Base-by-base conservation (phyloP, 495 filamentous ascomycete genomes). In the Xylaria intraflava region DNA sequence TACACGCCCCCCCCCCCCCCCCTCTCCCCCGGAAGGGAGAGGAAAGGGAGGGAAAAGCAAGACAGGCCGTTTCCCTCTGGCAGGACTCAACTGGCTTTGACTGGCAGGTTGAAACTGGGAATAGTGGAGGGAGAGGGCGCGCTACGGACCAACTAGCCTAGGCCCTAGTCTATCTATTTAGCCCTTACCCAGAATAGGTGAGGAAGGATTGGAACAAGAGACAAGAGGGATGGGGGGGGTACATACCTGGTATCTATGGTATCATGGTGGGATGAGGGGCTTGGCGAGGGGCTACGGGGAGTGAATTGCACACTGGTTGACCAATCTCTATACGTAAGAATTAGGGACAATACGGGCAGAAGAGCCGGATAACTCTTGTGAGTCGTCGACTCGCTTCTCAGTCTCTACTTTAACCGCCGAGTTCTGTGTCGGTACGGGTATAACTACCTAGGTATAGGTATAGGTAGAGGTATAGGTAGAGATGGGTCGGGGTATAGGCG, bases 231-330 rank as follows among this genome's bases (percentile, higher is more conserved):
- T 44, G 54, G 60, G 55, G 53, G 53, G 31, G 6, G 12, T 14
- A 9, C n/a, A n/a, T n/a, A 17, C 35, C 5, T 2, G 16, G 35
- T 38, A 38, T n/a, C 35, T 17, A 16, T 17, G 14, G 31, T 35
- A 35, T 35, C 31, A 57, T 58, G 38, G 53, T 48, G 51, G 55
- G 56, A 60, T 51, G 61, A 52, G 62, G 58, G 49, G 54, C 56
- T 62, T 57, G 53, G 62, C 56, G 57, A 55, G 56, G 59, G 54
- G 54, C 53, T 42, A 46, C 30, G 53, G 36, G 49, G 23, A 31
- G 43, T n/a, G 35, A 44, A 51, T 43, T 51, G 39, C 26, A 20
- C 39, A 53, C 31, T 45, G 22, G 40, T 26, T 41, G 39, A 39
- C 44, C 35, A 6, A 14, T 35, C 31, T n/a, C n/a, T n/a, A n/a